These are phyloP conservation scores for Fusarium sp. DNA, from an alignment of 2,329 filamentous ascomycete species.

Conservation along the genomic window DNA sequence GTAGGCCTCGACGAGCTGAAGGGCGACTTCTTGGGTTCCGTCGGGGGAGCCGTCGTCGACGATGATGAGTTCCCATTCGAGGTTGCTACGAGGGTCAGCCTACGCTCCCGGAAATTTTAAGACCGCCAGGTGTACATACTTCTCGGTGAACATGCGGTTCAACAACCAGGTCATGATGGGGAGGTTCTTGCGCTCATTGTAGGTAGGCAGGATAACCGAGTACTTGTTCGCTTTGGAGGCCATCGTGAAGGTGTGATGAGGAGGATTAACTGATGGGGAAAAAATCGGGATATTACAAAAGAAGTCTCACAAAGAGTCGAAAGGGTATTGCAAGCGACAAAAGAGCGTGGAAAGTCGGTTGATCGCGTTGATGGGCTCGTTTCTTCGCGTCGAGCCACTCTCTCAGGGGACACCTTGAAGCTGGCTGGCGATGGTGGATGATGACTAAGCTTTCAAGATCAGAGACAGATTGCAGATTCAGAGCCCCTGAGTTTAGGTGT, in stretches of 20 bases:
- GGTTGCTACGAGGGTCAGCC: conserved; percentile 67
- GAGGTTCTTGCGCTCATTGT: conserved; percentile 97
- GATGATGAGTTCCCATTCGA: conserved; percentile 98
- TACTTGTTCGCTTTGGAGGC: conserved; percentile 77
- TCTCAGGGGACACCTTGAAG: conserved; percentile 42
- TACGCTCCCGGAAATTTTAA: neutral
- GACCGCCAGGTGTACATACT: conserved; percentile 63
- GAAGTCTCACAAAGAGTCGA: neutral
- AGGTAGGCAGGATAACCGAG: conserved; percentile 96
- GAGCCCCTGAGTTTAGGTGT: conserved; percentile 37
- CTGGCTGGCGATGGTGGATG: conserved; percentile 23
- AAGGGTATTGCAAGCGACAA: conserved; percentile 30
- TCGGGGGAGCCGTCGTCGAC: conserved; percentile 98
- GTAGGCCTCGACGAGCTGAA: conserved; percentile 91
- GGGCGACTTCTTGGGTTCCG: conserved; percentile 89
- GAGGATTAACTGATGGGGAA: conserved; percentile 10
- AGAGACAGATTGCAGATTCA: conserved; percentile 40
- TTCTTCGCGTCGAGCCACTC: conserved; percentile 41
- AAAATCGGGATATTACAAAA: neutral
- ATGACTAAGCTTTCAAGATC: conserved; percentile 37
- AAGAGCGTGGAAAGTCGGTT: conserved; percentile 42
- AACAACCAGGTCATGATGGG: conserved; percentile 96
- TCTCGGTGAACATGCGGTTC: conserved; percentile 89
- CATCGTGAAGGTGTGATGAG: conserved; percentile 53
- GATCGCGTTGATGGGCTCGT: conserved; percentile 34